Conservation (phyloP, 2,329 filamentous ascomycete species). For the Verruconis gallopava region DNA sequence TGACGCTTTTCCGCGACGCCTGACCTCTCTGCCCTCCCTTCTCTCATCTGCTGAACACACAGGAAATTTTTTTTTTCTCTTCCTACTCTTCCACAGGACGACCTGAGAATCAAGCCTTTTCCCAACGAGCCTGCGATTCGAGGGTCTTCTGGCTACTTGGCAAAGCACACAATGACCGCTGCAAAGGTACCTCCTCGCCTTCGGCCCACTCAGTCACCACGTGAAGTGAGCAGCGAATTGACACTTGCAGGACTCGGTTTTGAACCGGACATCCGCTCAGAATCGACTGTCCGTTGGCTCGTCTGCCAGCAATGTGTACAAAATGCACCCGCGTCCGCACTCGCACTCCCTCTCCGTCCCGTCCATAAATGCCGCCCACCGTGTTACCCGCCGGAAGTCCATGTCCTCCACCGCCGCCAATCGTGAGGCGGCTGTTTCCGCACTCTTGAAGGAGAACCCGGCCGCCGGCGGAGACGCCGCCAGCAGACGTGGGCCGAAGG, state of each 20-base stretch:
- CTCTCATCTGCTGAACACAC: too few species aligned
- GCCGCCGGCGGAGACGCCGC: slow-evolving; percentile 44
- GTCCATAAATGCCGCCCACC: slow-evolving; percentile 73
- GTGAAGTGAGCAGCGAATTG: too few species aligned
- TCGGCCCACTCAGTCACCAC: too few species aligned
- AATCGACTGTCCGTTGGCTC: slow-evolving; percentile 7
- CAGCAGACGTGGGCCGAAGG: slow-evolving; percentile 43
- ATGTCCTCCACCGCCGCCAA: slow-evolving; percentile 62
- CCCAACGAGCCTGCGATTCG: too few species aligned
- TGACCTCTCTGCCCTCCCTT: too few species aligned
- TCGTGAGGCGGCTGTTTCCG: slow-evolving; percentile 64
- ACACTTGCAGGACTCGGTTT: slow-evolving; percentile 6
- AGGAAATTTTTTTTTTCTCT: background rate
- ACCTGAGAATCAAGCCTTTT: too few species aligned
- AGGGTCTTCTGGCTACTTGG: too few species aligned
- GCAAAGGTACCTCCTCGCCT: too few species aligned
- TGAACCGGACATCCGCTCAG: slow-evolving; percentile 7
- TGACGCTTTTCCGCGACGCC: too few species aligned
- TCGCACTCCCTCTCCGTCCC: slow-evolving; percentile 69
- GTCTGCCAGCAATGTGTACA: slow-evolving; percentile 4
- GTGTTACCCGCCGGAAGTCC: slow-evolving; percentile 87
- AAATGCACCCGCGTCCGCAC: slow-evolving; percentile 48
- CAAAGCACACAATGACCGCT: too few species aligned
- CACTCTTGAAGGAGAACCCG: slow-evolving; percentile 50
- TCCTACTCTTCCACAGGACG: background rate